A percentile compares a stretch with the other conserved stretches of the same genome.
These are phyloP conservation scores for Monosporozyma aerobia DNA, from an alignment of 805 yeast species.

Conservation along the genomic window DNA sequence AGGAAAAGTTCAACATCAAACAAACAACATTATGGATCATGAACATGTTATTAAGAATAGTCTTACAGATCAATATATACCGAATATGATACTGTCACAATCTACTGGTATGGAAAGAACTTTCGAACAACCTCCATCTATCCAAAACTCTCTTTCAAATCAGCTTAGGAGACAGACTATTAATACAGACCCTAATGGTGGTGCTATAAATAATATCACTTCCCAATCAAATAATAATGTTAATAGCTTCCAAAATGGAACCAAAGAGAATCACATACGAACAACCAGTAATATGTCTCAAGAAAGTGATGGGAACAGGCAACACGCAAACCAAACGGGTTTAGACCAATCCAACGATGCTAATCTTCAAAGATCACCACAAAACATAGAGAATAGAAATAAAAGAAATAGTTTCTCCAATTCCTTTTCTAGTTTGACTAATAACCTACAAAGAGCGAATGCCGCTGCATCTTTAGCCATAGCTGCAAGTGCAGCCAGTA, in stretches of 20 bases:
- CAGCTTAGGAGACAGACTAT: conserved; percentile 3
- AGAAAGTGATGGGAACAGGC: not conserved
- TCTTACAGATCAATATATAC: conserved; percentile 29
- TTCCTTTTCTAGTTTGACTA: conserved; percentile 27
- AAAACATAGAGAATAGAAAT: not conserved
- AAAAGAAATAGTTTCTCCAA: conserved; percentile 16
- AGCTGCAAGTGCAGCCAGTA: conserved; percentile 5
- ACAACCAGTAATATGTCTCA: not conserved
- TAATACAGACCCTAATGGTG: not conserved
- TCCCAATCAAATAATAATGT: not conserved
- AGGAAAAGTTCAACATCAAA: not conserved
- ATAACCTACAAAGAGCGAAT: conserved; percentile 19
- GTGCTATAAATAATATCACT: not conserved
- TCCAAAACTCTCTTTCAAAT: conserved; percentile 24
- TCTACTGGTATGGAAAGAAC: conserved; percentile 43
- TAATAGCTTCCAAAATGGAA: not conserved
- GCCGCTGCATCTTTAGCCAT: conserved; percentile 4
- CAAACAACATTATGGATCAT: not conserved
- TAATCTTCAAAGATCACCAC: not conserved
- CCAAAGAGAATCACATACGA: not conserved
- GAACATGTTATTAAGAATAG: conserved; percentile 4
- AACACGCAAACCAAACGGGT: not conserved
- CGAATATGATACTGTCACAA: conserved; percentile 41
- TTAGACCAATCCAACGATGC: not conserved
- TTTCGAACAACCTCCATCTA: conserved; percentile 29